Percentiles rank a stretch among this genome's conserved stretches.
phyloP scores from a whole-genome alignment of 2,329 filamentous ascomycete genomes.

The Exophiala mesophila region DNA sequence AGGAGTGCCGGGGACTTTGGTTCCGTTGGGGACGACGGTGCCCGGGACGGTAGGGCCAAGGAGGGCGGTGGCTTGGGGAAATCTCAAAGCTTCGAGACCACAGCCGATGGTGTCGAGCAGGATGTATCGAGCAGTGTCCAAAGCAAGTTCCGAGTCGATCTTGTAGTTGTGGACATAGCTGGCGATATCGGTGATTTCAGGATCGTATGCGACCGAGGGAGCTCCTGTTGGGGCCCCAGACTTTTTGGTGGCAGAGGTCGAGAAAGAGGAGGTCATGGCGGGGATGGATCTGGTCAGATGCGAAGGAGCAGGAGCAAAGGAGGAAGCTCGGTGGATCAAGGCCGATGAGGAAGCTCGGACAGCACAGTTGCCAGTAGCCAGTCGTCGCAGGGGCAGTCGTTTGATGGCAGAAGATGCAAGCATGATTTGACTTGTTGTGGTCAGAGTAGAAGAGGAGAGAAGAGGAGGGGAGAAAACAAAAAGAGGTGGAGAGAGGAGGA shows the following conservation, averaged over 20 bases:
- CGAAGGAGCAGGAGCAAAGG: slow-evolving; percentile 6
- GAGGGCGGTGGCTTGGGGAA: slow-evolving; percentile 93
- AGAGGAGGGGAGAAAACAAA: not conserved
- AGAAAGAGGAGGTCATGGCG: slow-evolving; percentile 31
- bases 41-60: slow-evolving; percentile 88
- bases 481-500: not conserved
- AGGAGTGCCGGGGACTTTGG: slow-evolving; percentile 82
- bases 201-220: slow-evolving; percentile 63
- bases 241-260: slow-evolving; percentile 40
- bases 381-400: slow-evolving; percentile 22
- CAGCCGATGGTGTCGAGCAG: slow-evolving; percentile 96
- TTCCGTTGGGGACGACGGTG: slow-evolving; percentile 85
- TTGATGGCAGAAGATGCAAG: slow-evolving; percentile 22
- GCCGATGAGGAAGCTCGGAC: slow-evolving; percentile 18
- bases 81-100: slow-evolving; percentile 88
- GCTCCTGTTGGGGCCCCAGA: slow-evolving; percentile 35
- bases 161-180: slow-evolving; percentile 89
- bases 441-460: not conserved
- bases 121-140: slow-evolving; percentile 92
- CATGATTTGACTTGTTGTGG: slow-evolving; percentile 22
- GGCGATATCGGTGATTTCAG: slow-evolving; percentile 92
- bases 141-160: slow-evolving; percentile 86
- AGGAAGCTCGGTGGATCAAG: slow-evolving; percentile 9
- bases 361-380: slow-evolving; percentile 24
- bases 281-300: slow-evolving; percentile 9